Conservation (phyloP, 257 asterid species). For the Solanum piurae region DNA sequence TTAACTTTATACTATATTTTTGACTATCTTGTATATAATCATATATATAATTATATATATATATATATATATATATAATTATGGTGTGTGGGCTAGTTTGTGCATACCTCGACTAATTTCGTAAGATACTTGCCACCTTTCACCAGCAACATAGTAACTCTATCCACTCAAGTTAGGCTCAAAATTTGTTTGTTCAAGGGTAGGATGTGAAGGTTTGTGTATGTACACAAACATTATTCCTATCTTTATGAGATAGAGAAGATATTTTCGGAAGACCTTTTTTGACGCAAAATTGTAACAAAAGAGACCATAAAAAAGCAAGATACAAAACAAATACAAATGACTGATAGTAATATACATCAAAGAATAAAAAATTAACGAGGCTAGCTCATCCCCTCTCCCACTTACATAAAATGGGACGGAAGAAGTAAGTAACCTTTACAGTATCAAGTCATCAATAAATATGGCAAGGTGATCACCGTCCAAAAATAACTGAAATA, state of each 20-base stretch:
- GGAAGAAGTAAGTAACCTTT: rapidly evolving
- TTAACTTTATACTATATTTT: no score
- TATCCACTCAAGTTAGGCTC: background rate
- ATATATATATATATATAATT: no score
- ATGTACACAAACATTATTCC: background rate
- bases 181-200: background rate
- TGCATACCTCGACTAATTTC: background rate
- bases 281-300: background rate
- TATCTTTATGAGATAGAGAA: background rate
- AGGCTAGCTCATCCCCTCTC: background rate
- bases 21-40: no score
- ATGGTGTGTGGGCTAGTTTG: background rate
- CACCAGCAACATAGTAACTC: background rate
- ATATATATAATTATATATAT: no score
- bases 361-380: background rate
- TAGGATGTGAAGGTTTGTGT: no score
- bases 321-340: no score
- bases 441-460: background rate
- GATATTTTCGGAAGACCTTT: background rate
- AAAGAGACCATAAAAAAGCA: background rate
- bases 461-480: background rate
- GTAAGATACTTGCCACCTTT: background rate
- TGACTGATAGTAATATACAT: background rate
- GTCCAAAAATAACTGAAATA: background rate
- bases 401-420: background rate